Evolutionary conservation across 148 eudicot species (phyloP), one percentile per base, ranked within the genome.

Genomic region (Amaranthus cruentus): DNA sequence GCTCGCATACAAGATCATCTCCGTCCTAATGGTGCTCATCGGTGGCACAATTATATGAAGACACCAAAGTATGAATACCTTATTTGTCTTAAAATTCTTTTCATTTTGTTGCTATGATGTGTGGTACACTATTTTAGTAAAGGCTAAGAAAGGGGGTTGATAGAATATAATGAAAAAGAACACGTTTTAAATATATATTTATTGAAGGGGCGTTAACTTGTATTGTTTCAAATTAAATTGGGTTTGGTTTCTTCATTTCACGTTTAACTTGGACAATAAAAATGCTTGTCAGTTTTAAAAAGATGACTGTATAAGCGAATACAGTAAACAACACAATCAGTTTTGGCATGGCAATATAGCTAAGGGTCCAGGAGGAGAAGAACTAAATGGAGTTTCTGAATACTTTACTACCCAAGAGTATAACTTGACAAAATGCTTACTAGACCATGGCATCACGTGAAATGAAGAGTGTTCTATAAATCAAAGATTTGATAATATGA

Each of bases 1-100:
- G 93, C 96, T 78, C 81, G 96, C 55, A 28, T 91, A 72, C 93
- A 83, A 78, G 96, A 91, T 77, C 93, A 91, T 79, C 88, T 91
- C 67, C 93, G 96, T 42, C 96, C 96, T 49, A 91, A 91, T 76
- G 96, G 96, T 75, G 96, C 96, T 14, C 96, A 91, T 72, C 79
- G 96, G 83, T 91, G 96, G 96, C 96, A 91, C 85, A 91, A 91
- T 66, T 91, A 91, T 78, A 91, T 88, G 96, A 91, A 88, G 80
- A 84, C 88, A 38, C 93, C 93, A 56, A 91, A 89, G 96, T 89
- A 88, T 78, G 87, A 12, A 46, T 15, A 66, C 69, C 58, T 69
- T 66, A 55, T 76, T 50, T 66, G 64, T 62, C 49, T 66, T 6
- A 10, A 47, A 74, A 43, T 55, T 42, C 67, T 15, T 73, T 21